Base-by-base conservation (phyloP, 331 rosid species). In the Prunus yedoensis region DNA sequence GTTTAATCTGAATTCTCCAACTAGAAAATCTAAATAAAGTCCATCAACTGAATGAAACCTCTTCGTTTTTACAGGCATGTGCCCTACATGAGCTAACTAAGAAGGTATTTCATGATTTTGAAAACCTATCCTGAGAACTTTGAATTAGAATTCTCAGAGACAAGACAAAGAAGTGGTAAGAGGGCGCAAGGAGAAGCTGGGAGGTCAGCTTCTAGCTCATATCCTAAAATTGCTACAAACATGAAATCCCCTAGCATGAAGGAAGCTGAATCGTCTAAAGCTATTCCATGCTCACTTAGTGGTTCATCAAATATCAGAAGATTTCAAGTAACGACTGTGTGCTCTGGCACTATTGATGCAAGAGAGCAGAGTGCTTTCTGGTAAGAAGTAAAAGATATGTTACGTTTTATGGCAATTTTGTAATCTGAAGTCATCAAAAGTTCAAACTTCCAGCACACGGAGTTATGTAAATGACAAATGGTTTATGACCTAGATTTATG, bases 11-110 rank as follows among this genome's bases (percentile, higher is more conserved):
- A 47, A 52, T 21, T 38, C 63, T 59, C 78, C 60, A 21, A n/a
- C 25, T 16, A 27, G 35, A 47, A 64, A 81, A 50, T 16, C 8
- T 41, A 71, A 17, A 54, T 20, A 74, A 69, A n/a, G 56, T 51
- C 63, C 46, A 67, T 59, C 52, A 68, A 69, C 53, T 66, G 45
- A 73, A 68, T 63, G 32, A 18, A 18, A 16, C 27, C 50, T 21
- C 21, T 38, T 80, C 41, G 35, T 71, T 74, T 82, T 64, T 77
- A 45, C 69, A 91, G 93, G 97, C 95, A 60, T 88, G 90, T 38
- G 74, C 81, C 18, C 80, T 91, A 23, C 77, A 76, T 52, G 93
- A 89, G 50, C 66, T 83, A 49, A 88, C 91, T 35, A 81, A 78
- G 79, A 83, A 86, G 74, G 86, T 83, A 60, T 83, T 91, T 66